Conservation (phyloP, 441 rosid species). For the Aleurites moluccanus region DNA sequence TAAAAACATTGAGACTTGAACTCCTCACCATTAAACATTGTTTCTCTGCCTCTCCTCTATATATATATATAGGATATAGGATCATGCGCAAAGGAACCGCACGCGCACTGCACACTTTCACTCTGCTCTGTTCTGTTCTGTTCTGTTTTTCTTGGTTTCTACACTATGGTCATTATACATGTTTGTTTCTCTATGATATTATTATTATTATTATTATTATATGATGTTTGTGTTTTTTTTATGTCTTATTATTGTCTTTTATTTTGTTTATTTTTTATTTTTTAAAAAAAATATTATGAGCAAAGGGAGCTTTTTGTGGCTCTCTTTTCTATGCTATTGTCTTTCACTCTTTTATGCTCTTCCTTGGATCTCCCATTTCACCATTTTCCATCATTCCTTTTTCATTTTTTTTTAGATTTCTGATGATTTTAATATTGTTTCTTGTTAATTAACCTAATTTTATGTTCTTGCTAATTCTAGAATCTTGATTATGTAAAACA, state of each 20-base stretch:
- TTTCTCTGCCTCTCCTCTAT: neutral
- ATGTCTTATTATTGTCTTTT: neutral
- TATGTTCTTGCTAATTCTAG: neutral
- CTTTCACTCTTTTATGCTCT: slow-evolving; percentile 14
- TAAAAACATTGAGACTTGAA: neutral
- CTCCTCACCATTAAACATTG: neutral
- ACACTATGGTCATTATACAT: neutral
- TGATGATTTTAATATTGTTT: too few relatives aligned
- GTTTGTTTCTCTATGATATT: neutral
- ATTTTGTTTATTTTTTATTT: neutral
- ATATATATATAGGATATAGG: neutral
- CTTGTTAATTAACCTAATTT: neutral
- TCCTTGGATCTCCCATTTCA: slow-evolving; percentile 40
- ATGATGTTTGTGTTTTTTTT: neutral
- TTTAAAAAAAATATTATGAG: neutral
- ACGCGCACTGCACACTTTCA: neutral
- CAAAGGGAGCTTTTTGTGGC: neutral
- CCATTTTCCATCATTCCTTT: slow-evolving; percentile 30
- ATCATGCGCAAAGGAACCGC: neutral
- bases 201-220: too few relatives aligned
- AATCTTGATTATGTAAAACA: neutral
- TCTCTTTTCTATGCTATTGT: slow-evolving; percentile 29
- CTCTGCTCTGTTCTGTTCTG: too few relatives aligned
- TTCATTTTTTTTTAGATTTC: slow-evolving; percentile 7
- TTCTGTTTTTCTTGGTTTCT: neutral